These are phyloP conservation scores for Pythium chondricola DNA, from an alignment of 352 stramenopile species.

Conservation along the genomic window DNA sequence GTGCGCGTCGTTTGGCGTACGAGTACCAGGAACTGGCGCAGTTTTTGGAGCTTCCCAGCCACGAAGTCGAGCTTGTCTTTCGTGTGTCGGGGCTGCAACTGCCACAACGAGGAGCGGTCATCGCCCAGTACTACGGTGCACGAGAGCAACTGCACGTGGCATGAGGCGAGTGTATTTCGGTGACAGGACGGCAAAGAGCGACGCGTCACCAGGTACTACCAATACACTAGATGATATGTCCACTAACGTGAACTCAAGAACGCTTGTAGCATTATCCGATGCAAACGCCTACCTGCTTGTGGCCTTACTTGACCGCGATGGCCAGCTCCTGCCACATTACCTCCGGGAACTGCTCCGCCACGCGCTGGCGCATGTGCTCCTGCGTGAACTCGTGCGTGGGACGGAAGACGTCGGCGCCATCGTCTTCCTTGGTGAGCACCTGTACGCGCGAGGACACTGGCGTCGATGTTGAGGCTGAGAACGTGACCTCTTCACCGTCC, in stretches of 20 bases:
- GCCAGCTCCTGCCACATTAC: slow-evolving; percentile 56
- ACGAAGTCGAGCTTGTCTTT: slow-evolving; percentile 60
- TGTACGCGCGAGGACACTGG: slow-evolving; percentile 13
- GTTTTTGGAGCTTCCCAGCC: slow-evolving; percentile 59
- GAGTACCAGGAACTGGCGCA: slow-evolving; percentile 49
- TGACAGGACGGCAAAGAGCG: too few species aligned
- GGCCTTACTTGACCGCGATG: slow-evolving; percentile 2
- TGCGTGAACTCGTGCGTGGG: slow-evolving; percentile 44
- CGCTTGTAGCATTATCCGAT: too few species aligned
- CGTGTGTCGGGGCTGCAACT: slow-evolving; percentile 19
- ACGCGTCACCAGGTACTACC: too few species aligned
- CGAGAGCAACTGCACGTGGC: too few species aligned
- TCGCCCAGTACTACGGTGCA: too few species aligned
- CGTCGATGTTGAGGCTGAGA: slow-evolving; percentile 20
- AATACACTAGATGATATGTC: too few species aligned
- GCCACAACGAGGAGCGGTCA: too few species aligned
- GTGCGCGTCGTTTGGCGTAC: slow-evolving; percentile 31
- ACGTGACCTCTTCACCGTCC: slow-evolving; percentile 46
- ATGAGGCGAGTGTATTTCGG: too few species aligned
- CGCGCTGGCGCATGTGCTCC: slow-evolving; percentile 51
- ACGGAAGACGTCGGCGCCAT: slow-evolving; percentile 41
- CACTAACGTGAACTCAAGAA: too few species aligned
- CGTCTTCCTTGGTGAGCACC: slow-evolving; percentile 44
- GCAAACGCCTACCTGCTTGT: too few species aligned
- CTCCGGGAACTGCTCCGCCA: slow-evolving; percentile 54